Base-by-base conservation (phyloP, 192 early-diverging fungal species). In the Coemansia sp. region DNA sequence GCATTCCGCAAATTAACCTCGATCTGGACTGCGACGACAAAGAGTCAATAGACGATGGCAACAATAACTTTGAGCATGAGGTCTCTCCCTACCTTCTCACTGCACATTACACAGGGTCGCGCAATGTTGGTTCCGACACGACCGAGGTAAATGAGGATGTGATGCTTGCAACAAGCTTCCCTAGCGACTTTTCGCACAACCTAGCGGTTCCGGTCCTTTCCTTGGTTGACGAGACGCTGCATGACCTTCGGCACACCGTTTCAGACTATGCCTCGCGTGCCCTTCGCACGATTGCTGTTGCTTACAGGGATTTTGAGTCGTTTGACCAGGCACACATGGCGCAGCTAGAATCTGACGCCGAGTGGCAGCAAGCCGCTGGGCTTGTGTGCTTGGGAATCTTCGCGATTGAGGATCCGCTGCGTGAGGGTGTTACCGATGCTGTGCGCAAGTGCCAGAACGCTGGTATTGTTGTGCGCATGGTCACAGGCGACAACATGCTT, bases 391-490 rank as follows among this genome's bases (percentile, higher is more conserved):
- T 93, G 46, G 95, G 93, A 41, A 85, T 99, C 24, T 92, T 99
- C 60, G 98, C 96, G 66, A 99, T 99, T 63, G 88, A 95, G 61
- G 98, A 99, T 76, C 98, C 98, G 45, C 83, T 99, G 21, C 92
- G 98, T 66, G 90, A 93, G 2, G 98, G 96, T 59, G 98, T 99
- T 4, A 88, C 91, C 6, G 93, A 91, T 65, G 95, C 96, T 35
- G 98, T 99, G 35, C 75, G 85, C n/a, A 73, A 84, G 18, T 98
- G 96, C 74, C 89, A 90, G 73, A 85, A 87, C 34, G 98, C 98
- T 24, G 96, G 98, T 55, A 92, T 99, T 33, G 87, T 91, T 82
- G 94, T 99, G 49, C 91, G 97, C 15, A 99, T 99, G 98, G 96
- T 99, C 20, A 99, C 98, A 2, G 98, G 98, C 57, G 98, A 99